Evolutionary conservation across 225 moss, liverwort and hornwort genomes (phyloP), one percentile per base, ranked within the genome.

Genomic region (Marchantia polymorpha): DNA sequence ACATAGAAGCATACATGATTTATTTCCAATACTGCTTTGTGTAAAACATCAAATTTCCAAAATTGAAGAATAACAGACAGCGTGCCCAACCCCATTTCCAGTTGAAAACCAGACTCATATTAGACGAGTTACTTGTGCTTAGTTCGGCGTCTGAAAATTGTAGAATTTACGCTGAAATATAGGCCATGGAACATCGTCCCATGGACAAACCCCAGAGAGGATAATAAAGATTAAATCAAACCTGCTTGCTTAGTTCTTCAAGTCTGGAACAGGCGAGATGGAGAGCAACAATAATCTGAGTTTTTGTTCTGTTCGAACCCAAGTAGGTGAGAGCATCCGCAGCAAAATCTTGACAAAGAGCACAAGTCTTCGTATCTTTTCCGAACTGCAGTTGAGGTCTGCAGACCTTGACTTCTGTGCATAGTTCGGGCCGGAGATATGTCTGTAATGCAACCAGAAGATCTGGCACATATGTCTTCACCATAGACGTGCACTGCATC

Each of bases 251-350:
- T 76, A 96, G 81, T 51, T 89, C 91, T 54, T 92, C 87, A 19
- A 97, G 87, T 72, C 84, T 92, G 69, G 88, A 81, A 69, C 96
- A 97, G 23, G 86, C 93, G 80, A 90, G 85, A 82, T 96, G 96
- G 71, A 96, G 93, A 52, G 83, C 88, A 69, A 48, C 76, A 52
- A 88, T 79, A 22, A 88, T 77, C 49, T 81, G 73, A 19, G 52
- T 46, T 75, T 83, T 81, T 10, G 85, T 85, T 53, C 27, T 59
- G 75, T 83, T 85, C 10, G 81, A 66, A 22, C 53, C 77, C 58
- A 88, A 69, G 55, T 83, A 88, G 1, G 72, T 79, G 13, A 88
- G 72, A 16, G 83, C 85, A 82, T 85, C 81, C 25, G 47, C 27
- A 12, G 88, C 88, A 47, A 88, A 79, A 64, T 83, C 81, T 69